Conservation (phyloP, 345 rosid species). For the Melaleuca alternifolia region DNA sequence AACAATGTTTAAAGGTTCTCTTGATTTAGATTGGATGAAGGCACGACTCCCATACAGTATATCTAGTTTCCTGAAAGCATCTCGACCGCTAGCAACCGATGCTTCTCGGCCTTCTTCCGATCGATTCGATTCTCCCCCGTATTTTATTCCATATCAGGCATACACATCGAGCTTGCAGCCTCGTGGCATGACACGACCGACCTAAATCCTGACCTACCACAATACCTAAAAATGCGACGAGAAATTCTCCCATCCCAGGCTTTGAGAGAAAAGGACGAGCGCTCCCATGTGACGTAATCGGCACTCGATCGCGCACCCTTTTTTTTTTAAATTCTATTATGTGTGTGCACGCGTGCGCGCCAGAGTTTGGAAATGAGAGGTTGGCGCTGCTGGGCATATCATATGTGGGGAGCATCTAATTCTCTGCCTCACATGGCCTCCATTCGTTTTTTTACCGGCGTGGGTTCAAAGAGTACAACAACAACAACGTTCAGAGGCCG, state of each 20-base stretch:
- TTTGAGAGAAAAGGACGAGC: not conserved
- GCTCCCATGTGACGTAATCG: not conserved
- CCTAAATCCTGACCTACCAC: not conserved
- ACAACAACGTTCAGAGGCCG: not conserved
- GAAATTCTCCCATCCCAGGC: not conserved
- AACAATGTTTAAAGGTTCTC: not conserved
- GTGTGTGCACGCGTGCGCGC: not conserved
- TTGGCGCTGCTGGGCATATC: not conserved
- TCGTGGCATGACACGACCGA: not conserved
- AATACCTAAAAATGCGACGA: not conserved
- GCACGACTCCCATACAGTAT: no score
- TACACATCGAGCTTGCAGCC: not conserved
- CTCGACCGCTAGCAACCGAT: no score
- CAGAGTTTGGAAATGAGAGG: not conserved
- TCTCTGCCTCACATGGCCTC: not conserved
- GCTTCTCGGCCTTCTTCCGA: no score
- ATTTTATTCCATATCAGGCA: no score
- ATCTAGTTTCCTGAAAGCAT: not conserved
- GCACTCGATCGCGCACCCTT: fast-evolving
- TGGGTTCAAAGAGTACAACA: not conserved
- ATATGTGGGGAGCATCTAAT: not conserved
- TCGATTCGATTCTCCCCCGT: not conserved
- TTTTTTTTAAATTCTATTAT: not conserved
- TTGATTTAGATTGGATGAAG: not conserved
- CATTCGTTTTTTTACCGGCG: not conserved